Conservation (phyloP, 345 rosid genomes). For the Pugionium cornutum region DNA sequence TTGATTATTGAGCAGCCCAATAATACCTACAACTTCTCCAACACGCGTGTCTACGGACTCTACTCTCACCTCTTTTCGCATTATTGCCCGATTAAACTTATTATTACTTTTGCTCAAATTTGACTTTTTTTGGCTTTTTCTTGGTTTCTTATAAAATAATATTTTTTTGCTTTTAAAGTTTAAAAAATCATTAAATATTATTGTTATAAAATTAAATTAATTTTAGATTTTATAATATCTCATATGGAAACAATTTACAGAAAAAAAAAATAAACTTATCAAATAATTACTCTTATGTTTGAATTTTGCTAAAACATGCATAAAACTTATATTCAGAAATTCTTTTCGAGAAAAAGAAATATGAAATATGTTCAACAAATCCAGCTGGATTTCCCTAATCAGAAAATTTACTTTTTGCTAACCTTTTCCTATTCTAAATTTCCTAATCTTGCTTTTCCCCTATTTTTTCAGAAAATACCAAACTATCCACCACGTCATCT, state of each 20-base stretch:
- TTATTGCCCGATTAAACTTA: not conserved
- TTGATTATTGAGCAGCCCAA: constrained; percentile 35
- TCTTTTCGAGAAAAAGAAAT: constrained; percentile 6
- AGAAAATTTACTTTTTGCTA: constrained; percentile 30
- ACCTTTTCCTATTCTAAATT: constrained; percentile 19
- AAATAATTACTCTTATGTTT: too few relatives aligned
- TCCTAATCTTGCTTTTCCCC: constrained; percentile 6
- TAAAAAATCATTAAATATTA: too few relatives aligned
- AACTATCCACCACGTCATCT: constrained; percentile 26
- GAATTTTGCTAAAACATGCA: not conserved
- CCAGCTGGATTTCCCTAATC: constrained; percentile 23
- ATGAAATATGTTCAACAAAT: constrained; percentile 29
- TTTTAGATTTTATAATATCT: too few relatives aligned
- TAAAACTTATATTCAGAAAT: not conserved
- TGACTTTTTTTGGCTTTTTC: too few relatives aligned
- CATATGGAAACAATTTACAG: too few relatives aligned
- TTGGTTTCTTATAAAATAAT: too few relatives aligned
- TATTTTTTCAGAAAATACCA: constrained; percentile 4
- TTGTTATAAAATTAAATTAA: too few relatives aligned
- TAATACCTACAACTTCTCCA: constrained; percentile 25
- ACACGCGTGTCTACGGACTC: constrained; percentile 35
- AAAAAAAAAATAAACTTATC: too few relatives aligned
- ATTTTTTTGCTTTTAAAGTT: too few relatives aligned
- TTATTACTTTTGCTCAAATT: too few relatives aligned
- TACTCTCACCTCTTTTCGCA: constrained; percentile 15